Base-by-base conservation (phyloP, 1,284 basidiomycete species). In the Uromyces viciae-fabae region DNA sequence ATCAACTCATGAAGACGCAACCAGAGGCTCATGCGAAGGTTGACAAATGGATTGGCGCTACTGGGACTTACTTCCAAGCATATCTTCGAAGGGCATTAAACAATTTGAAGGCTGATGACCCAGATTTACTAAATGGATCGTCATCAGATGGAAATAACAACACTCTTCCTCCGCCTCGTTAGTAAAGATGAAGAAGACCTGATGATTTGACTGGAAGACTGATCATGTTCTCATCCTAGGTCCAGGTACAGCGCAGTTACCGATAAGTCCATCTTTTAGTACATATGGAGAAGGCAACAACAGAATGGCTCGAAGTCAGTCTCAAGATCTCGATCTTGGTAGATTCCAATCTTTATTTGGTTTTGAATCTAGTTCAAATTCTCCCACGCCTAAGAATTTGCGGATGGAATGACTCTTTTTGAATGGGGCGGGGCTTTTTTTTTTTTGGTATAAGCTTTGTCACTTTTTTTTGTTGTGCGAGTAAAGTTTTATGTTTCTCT, bases 1-100 rank as follows among this genome's bases (percentile, higher is more conserved):
- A 98, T 85, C 92, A 95, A 64, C 98, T 95, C 88, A 88, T 97
- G 84, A 96, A 96, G 86, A 91, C 91, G 40, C 91, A 98, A 85
- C 96, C 95, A 0, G 92, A 94, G 83, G 95, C 95, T 85, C 90
- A 91, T 84, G 88, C 90, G 4, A 91, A 92, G 81, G 93, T 98
- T 22, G 93, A 86, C 75, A 84, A 84, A 54, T 85, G 85, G 82
- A 85, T 87, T 82, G 84, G 86, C 38, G 85, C 85, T 33, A 87
- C 87, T 0, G 87, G 87, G 0, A 85, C 85, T 9, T 87, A 87
- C 82, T 88, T 88, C 84, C 87, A 88, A 81, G 82, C 83, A 0
- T 88, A 87, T 82, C 85, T 88, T 75, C 85, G 85, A 76, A 84
- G 87, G 0, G 87, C 87, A 0, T 83, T 87, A 49, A 86, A 85